A percentile compares a stretch with the other conserved stretches of the same genome.
Evolutionary conservation across 345 rosid genomes (phyloP).

Genomic region (Populus tremula): DNA sequence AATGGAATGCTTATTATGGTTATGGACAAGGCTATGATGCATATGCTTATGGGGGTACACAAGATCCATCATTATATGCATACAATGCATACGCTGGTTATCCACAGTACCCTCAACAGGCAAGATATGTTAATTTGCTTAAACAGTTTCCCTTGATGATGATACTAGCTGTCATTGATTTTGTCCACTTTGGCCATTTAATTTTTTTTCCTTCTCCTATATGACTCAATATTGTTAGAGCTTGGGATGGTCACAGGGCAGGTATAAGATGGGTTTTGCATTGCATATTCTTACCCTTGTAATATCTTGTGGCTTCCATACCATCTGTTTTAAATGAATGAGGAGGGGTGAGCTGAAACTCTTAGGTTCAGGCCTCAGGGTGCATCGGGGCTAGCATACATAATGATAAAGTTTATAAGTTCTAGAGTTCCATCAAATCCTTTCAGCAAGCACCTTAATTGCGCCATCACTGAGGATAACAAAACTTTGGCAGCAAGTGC

Average conservation of each 20-base stretch:
- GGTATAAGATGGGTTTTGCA: background rate
- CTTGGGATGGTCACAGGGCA: background rate
- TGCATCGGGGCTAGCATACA: background rate
- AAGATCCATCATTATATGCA: conserved; percentile 84
- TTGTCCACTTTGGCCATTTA: background rate
- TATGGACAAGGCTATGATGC: conserved; percentile 95
- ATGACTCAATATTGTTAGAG: background rate
- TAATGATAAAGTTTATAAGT: background rate
- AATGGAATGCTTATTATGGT: conserved; percentile 87
- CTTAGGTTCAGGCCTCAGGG: background rate
- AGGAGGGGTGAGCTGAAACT: background rate
- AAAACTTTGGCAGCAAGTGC: background rate
- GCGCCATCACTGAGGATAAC: background rate
- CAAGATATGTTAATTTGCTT: background rate
- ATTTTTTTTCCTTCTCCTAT: background rate
- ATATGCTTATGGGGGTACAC: conserved; percentile 72
- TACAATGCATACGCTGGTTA: conserved; percentile 89
- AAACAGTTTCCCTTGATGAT: background rate
- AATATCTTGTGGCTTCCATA: background rate
- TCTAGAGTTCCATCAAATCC: background rate
- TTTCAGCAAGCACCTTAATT: background rate
- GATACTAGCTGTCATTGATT: background rate
- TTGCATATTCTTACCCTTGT: background rate
- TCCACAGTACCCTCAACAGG: conserved; percentile 87
- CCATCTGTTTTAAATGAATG: background rate